phyloP scores from a whole-genome alignment of 2,329 filamentous ascomycete species.

The Alternaria burnsii region DNA sequence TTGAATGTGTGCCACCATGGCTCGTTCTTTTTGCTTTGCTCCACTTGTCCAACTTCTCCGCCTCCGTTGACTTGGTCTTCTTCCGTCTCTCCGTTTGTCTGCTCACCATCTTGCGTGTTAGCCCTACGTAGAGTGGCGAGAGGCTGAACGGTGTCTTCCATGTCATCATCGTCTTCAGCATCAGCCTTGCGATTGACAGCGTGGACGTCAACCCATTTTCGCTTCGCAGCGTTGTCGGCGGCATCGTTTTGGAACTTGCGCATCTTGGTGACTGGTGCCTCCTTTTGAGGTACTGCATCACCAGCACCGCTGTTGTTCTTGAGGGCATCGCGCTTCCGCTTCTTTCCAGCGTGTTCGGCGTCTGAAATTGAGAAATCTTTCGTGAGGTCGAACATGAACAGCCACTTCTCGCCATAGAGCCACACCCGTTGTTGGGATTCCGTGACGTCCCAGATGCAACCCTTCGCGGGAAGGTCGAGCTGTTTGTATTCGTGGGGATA shows the following conservation, averaged over 20 bases:
- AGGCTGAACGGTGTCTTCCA: constrained; percentile 44
- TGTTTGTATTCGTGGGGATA: constrained; percentile 78
- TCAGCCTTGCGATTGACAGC: constrained; percentile 35
- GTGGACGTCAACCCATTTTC: constrained; percentile 42
- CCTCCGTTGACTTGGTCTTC: constrained; percentile 20
- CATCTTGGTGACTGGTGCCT: constrained; percentile 58
- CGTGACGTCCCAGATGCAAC: constrained; percentile 81
- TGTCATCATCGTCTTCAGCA: constrained; percentile 28
- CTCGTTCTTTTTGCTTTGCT: constrained; percentile 29
- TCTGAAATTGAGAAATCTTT: constrained; percentile 65
- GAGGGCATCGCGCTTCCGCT: constrained; percentile 39
- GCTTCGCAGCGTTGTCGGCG: constrained; percentile 35
- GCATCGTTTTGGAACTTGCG: constrained; percentile 57
- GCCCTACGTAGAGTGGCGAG: constrained; percentile 39
- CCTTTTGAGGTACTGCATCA: constrained; percentile 58
- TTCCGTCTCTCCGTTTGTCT: constrained; percentile 22
- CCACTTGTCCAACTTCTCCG: constrained; percentile 28
- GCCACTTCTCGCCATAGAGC: constrained; percentile 85
- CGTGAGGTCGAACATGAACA: constrained; percentile 90
- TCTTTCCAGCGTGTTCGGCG: constrained; percentile 29
- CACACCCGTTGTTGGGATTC: constrained; percentile 69
- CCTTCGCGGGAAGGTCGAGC: constrained; percentile 82
- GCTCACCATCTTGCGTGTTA: constrained; percentile 30
- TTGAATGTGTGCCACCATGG: constrained; percentile 85
- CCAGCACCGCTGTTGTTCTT: constrained; percentile 63